Evolutionary conservation across 352 stramenopile genomes (phyloP).

Genomic region (Blastocystis sp.): DNA sequence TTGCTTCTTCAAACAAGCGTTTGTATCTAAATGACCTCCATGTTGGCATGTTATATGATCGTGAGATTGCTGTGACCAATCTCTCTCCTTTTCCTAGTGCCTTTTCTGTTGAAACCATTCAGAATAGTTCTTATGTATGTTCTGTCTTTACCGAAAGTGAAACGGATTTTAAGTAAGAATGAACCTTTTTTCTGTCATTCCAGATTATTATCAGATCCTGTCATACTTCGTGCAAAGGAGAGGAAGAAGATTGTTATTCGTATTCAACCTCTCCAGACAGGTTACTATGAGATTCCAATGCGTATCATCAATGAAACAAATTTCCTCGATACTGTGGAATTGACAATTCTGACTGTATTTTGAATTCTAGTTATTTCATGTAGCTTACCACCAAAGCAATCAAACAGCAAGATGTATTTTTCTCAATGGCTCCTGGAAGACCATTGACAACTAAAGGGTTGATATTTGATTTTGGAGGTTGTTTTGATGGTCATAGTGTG

Average conservation of each 20-base stretch:
- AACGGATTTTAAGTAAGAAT: background rate
- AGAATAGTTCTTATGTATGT: conserved; percentile 12
- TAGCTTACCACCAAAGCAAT: conserved; percentile 47
- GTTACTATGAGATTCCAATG: conserved; percentile 18
- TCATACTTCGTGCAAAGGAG: background rate
- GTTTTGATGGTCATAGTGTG: background rate
- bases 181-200: background rate
- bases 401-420: conserved; percentile 48
- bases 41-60: conserved; percentile 34
- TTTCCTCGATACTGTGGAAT: background rate
- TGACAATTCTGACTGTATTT: conserved; percentile 31
- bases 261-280: conserved; percentile 34
- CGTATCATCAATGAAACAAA: conserved; percentile 44
- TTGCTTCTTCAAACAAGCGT: background rate
- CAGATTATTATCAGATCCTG: conserved; percentile 11
- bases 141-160: background rate
- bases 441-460: background rate
- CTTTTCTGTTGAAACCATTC: background rate
- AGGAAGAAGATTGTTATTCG: background rate
- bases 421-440: conserved; percentile 2
- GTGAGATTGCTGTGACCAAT: conserved; percentile 19
- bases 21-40: conserved; percentile 47
- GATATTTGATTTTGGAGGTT: conserved; percentile 50
- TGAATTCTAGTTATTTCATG: background rate
- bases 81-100: background rate